phyloP scores from a whole-genome alignment of 768 basidiomycete genomes.

The Lentinus brumalis region DNA sequence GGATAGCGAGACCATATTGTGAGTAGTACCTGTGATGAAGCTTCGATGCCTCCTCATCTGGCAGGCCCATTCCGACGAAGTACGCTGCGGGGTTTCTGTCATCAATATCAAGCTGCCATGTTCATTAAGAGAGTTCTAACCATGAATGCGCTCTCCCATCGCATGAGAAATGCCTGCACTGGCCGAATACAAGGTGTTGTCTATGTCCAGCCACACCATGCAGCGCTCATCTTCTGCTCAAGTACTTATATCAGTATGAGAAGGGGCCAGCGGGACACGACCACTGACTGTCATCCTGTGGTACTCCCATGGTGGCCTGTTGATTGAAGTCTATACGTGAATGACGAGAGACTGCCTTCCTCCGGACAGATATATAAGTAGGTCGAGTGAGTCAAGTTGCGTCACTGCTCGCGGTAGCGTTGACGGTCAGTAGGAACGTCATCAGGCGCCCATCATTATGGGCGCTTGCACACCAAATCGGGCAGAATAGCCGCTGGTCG shows the following conservation, averaged over 20 bases:
- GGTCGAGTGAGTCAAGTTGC: neutral
- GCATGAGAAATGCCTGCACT: slow-evolving; percentile 72
- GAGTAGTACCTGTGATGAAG: slow-evolving; percentile 76
- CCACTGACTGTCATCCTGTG: neutral
- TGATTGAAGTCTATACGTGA: neutral
- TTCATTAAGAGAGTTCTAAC: slow-evolving; percentile 36
- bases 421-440: neutral
- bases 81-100: slow-evolving; percentile 50
- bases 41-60: slow-evolving; percentile 64
- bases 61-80: slow-evolving; percentile 70
- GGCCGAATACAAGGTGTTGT: slow-evolving; percentile 86
- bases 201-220: slow-evolving; percentile 83
- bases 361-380: neutral
- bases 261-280: neutral
- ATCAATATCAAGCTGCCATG: neutral
- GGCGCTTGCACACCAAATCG: slow-evolving; percentile 11
- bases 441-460: slow-evolving; percentile 1
- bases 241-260: neutral
- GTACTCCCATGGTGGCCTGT: neutral
- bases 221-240: slow-evolving; percentile 50
- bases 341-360: neutral
- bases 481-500: slow-evolving; percentile 12
- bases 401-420: neutral
- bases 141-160: slow-evolving; percentile 80
- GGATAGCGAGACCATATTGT: slow-evolving; percentile 80